These are phyloP conservation scores for Neurospora sp. DNA, from an alignment of 495 filamentous ascomycete species.

Conservation along the genomic window DNA sequence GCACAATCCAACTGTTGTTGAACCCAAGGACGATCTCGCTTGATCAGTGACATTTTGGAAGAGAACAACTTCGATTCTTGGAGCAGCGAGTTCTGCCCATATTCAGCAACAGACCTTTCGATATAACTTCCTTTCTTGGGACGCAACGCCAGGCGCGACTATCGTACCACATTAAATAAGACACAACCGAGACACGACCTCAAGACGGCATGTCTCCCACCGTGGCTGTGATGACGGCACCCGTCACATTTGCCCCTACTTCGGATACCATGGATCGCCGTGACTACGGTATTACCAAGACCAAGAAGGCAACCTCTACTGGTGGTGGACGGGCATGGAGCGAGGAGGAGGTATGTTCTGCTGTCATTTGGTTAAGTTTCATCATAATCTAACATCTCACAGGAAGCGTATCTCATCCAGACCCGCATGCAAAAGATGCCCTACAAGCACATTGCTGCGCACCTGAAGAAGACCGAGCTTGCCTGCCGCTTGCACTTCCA, in stretches of 20 bases:
- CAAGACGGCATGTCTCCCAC: conserved; percentile 33
- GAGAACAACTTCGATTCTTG: conserved; percentile 21
- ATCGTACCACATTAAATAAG: conserved; percentile 1
- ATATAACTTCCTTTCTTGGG: conserved; percentile 16
- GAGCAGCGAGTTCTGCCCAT: conserved; percentile 28
- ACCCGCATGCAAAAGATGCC: conserved; percentile 79
- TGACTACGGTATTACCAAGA: conserved; percentile 45
- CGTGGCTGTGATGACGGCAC: conserved; percentile 36
- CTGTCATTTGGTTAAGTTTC: neutral
- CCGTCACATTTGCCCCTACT: conserved; percentile 31
- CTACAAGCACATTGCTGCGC: conserved; percentile 77
- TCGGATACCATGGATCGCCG: conserved; percentile 42
- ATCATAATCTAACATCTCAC: conserved; percentile 8
- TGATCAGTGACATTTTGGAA: conserved; percentile 11
- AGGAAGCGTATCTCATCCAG: conserved; percentile 80
- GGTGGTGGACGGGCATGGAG: conserved; percentile 69
- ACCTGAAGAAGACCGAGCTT: conserved; percentile 77
- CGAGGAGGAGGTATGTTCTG: conserved; percentile 57
- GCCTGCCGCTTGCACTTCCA: conserved; percentile 79
- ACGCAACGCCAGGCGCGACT: conserved; percentile 21
- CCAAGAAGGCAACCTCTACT: conserved; percentile 54
- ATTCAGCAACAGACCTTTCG: conserved; percentile 12
- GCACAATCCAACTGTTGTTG: neutral
- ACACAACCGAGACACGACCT: conserved; percentile 5
- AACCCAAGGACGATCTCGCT: conserved; percentile 1